Evolutionary conservation across 805 yeast species (phyloP).

Genomic region (Yamadazyma phyllophila): DNA sequence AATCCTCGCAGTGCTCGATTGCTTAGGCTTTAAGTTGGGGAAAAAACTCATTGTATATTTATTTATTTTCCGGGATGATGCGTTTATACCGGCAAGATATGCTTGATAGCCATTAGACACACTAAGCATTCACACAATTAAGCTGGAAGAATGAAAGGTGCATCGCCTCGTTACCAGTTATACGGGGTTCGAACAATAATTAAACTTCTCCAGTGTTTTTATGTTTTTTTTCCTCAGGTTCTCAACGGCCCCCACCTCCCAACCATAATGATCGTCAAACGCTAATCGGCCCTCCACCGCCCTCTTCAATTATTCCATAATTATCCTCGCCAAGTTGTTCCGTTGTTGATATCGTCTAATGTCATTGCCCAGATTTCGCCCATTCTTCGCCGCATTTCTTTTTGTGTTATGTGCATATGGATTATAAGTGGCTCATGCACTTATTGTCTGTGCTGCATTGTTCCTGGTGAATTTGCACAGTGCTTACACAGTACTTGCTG

Average conservation of each 20-base stretch:
- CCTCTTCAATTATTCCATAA: too few relatives aligned
- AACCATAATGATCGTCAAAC: background rate
- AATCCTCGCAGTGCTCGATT: too few relatives aligned
- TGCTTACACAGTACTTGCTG: conserved; percentile 1
- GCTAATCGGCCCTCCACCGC: too few relatives aligned
- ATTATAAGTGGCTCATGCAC: background rate
- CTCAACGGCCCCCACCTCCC: background rate
- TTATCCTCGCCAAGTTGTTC: too few relatives aligned
- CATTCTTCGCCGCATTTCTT: background rate
- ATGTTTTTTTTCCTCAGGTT: too few relatives aligned
- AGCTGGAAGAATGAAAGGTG: background rate
- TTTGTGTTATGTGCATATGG: background rate
- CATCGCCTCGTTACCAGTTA: background rate
- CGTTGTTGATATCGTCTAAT: too few relatives aligned
- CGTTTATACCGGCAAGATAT: background rate
- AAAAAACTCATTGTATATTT: background rate
- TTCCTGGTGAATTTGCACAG: background rate
- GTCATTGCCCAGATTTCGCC: background rate
- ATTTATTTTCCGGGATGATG: background rate
- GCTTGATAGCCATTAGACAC: too few relatives aligned
- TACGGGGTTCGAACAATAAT: background rate
- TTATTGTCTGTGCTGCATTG: conserved; percentile 2
- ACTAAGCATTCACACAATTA: too few relatives aligned
- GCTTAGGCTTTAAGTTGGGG: too few relatives aligned
- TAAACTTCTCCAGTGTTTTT: background rate